These are phyloP conservation scores for Scopulariopsis brevicaulis DNA, from an alignment of 2,329 filamentous ascomycete genomes.

Conservation along the genomic window DNA sequence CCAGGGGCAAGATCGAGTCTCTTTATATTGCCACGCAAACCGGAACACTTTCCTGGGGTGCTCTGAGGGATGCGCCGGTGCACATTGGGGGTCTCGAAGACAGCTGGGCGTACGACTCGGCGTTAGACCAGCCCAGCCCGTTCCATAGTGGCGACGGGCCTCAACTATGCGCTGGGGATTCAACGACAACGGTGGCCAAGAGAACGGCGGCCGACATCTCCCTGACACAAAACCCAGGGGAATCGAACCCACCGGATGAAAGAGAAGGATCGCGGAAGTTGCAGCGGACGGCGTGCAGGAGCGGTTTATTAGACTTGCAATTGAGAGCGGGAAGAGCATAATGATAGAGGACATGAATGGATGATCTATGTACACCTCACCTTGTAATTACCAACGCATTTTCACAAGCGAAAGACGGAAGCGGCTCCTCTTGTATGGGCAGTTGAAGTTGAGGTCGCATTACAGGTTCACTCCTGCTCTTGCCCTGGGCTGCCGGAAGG, in stretches of 20 bases:
- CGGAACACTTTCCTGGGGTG: conserved; percentile 44
- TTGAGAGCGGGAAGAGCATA: conserved; percentile 26
- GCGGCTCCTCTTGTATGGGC: too few species aligned
- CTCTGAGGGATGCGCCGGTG: conserved; percentile 32
- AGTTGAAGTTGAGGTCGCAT: too few species aligned
- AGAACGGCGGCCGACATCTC: neutral
- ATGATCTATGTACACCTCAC: neutral
- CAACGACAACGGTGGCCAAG: conserved; percentile 13
- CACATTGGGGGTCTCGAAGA: conserved; percentile 41
- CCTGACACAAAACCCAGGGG: neutral
- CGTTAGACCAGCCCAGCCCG: conserved; percentile 29
- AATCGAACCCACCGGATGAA: conserved; percentile 14
- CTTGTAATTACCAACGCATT: too few species aligned
- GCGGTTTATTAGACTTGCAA: conserved; percentile 26
- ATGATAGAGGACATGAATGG: neutral
- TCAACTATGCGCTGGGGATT: conserved; percentile 33
- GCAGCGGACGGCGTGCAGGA: conserved; percentile 24
- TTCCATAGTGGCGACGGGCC: conserved; percentile 17
- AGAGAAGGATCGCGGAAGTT: conserved; percentile 16
- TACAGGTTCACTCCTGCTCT: too few species aligned
- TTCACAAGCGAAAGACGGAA: too few species aligned
- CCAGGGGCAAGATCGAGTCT: conserved; percentile 43
- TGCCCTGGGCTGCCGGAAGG: too few species aligned
- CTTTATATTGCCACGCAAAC: conserved; percentile 46
- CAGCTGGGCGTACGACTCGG: conserved; percentile 38